These are phyloP conservation scores for Paramecium biaurelia DNA, from an alignment of 73 alveolate genomes.

Conservation along the genomic window DNA sequence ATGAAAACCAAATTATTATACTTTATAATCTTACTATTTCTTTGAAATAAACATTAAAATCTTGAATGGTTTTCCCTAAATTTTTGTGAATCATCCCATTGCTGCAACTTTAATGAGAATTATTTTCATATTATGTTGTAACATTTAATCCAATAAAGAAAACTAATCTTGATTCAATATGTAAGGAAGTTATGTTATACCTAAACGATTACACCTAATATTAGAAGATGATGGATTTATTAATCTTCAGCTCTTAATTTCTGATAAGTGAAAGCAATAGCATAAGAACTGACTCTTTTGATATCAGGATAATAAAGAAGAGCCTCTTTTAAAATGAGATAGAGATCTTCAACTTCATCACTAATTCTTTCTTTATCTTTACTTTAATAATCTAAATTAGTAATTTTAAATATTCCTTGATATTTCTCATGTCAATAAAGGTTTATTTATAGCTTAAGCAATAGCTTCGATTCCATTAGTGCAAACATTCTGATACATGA, in stretches of 20 bases:
- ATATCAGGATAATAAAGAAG: constrained; percentile 76
- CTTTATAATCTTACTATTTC: constrained; percentile 22
- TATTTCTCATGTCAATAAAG: constrained; percentile 74
- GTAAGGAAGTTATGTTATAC: constrained; percentile 83
- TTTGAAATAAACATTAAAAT: constrained; percentile 69
- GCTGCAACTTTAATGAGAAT: constrained; percentile 90
- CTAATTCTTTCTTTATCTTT: constrained; percentile 30
- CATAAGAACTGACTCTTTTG: constrained; percentile 95
- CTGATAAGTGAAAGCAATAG: constrained; percentile 92
- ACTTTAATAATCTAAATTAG: constrained; percentile 33
- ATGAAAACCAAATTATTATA: constrained; percentile 92
- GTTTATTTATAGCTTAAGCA: constrained; percentile 91
- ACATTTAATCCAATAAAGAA: constrained; percentile 89
- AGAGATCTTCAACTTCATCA: constrained; percentile 98
- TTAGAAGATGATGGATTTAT: background rate
- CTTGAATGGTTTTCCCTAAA: constrained; percentile 71
- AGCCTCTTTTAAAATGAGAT: constrained; percentile 81
- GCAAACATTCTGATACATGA: constrained; percentile 96
- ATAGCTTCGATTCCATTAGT: constrained; percentile 84
- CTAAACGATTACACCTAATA: constrained; percentile 83
- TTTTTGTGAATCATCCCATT: constrained; percentile 81
- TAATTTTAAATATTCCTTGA: constrained; percentile 54
- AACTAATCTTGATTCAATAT: constrained; percentile 93
- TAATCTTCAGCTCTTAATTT: constrained; percentile 96
- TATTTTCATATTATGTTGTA: constrained; percentile 86